Base-by-base conservation (phyloP, 2,329 filamentous ascomycete genomes). In the Penicillium carneum region DNA sequence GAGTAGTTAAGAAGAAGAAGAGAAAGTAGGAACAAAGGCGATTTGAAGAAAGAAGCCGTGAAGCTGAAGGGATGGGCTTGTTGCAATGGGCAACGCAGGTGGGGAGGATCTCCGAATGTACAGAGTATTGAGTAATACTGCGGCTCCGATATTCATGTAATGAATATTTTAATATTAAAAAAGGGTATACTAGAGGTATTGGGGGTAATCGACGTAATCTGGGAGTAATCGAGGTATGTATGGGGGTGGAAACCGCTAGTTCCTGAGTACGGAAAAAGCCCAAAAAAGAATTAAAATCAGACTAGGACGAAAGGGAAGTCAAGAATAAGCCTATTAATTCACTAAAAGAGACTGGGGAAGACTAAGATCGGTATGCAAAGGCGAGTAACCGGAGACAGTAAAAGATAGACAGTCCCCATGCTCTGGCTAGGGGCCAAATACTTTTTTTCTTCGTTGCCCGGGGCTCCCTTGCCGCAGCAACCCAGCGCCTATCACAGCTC, bases 1-100 rank as follows among this genome's bases (percentile, higher is more conserved):
- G 59, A 62, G 69, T 57, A 51, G 18, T 63, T 56, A 66, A 65
- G 56, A 71, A 66, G 68, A 62, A 57, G 59, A 63, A 59, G 56
- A 53, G 66, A 66, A 66, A 66, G 61, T 52, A 66, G 65, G 63
- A 64, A 67, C 45, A 48, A 59, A 70, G 69, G 5, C 66, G 65
- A 63, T 63, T 66, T 69, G 69, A 72, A 72, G 71, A 75, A 71
- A 72, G 70, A 72, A 71, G 69, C 74, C 39, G 41, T 55, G 75
- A 77, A 76, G 74, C 73, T 76, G 73, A 76, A 74, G 71, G 74
- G 74, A 76, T 75, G 74, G 67, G 67, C 71, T 75, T 77, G 75
- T 77, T 77, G 74, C 75, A 76, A 77, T 76, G 74, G 57, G 74
- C 74, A 76, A 77, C 75, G 74, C 67, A 71, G 76, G 75, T 76